Evolutionary conservation across 345 rosid species (phyloP), one percentile per base, ranked within the genome.

Genomic region (Reutealis trisperma): DNA sequence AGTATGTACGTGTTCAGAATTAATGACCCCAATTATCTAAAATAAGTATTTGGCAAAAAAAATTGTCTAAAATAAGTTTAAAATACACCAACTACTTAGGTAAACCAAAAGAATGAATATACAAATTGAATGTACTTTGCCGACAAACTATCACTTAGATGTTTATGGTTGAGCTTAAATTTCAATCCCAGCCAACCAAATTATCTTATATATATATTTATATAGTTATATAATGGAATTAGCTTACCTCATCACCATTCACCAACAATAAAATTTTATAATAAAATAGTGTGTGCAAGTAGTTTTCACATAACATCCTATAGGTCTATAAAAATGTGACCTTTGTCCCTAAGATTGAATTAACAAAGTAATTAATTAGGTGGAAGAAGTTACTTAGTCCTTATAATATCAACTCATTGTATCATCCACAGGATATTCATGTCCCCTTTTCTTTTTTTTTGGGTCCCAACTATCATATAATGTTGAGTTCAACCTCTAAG

Each of bases 371-470:
- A 21, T 2, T 7, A 2, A 21, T 62, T 52, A 54, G 81, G 71
- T 59, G 85, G 45, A 49, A 67, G 44, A 67, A 59, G 85, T 83
- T 84, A 54, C 60, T 3, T 4, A 71, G 85, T 86, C 85, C 78
- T 75, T 83, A 19, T 80, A 37, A 37, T 37, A 70, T 75, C 47
- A 72, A 30, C 54, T 66, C 41, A 34, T 34, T 34, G 5, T 34
- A 34, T 73, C 55, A 34, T 19, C 22, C n/a, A n/a, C n/a, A n/a
- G n/a, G n/a, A n/a, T n/a, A 21, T 49, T 22, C 27, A 59, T 25
- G 64, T 0, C 32, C 64, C 64, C 10, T 18, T 1, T 61, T 41
- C 62, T 30, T 7, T 21, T 51, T 1, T 27, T 45, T 58, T 19
- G 69, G 80, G 72, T 24, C 77, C 68, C 79, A 49, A 62, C 5